These are phyloP conservation scores for Digitaria exilis DNA, from an alignment of 202 grass and related monocot genomes.

Conservation along the genomic window DNA sequence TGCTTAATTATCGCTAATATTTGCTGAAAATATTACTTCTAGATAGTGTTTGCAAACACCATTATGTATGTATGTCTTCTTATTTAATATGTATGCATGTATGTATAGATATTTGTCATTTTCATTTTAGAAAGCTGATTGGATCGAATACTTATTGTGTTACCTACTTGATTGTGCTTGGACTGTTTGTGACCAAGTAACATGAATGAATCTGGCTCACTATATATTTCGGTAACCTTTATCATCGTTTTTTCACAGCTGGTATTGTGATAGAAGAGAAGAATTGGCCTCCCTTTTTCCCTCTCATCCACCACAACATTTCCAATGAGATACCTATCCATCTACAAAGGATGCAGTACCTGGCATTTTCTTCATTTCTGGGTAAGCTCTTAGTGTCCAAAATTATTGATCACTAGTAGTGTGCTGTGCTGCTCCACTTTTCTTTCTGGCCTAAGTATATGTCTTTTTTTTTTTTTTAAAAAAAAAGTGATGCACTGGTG, in stretches of 20 bases:
- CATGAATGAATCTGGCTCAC: background rate
- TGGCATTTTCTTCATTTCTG: constrained; percentile 73
- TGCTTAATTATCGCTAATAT: background rate
- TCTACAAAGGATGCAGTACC: constrained; percentile 67
- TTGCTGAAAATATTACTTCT: background rate
- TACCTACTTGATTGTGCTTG: background rate
- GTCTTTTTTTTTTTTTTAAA: background rate
- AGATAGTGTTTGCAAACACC: background rate
- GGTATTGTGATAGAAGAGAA: constrained; percentile 69
- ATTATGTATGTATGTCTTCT: background rate
- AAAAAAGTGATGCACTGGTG: background rate
- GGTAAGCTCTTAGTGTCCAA: constrained; percentile 40
- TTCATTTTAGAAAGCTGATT: background rate
- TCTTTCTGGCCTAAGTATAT: background rate
- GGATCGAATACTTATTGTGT: background rate
- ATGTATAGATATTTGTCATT: too few species aligned
- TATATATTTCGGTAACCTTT: background rate
- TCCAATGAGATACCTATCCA: constrained; percentile 75
- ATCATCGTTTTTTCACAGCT: constrained; percentile 39
- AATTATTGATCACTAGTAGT: background rate
- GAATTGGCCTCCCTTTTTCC: constrained; percentile 75
- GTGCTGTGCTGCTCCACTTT: background rate
- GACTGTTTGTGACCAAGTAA: background rate
- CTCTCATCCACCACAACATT: constrained; percentile 79
- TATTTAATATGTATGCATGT: background rate